Evolutionary conservation across 2,329 filamentous ascomycete genomes (phyloP).

Genomic region (Colletotrichum sojae): DNA sequence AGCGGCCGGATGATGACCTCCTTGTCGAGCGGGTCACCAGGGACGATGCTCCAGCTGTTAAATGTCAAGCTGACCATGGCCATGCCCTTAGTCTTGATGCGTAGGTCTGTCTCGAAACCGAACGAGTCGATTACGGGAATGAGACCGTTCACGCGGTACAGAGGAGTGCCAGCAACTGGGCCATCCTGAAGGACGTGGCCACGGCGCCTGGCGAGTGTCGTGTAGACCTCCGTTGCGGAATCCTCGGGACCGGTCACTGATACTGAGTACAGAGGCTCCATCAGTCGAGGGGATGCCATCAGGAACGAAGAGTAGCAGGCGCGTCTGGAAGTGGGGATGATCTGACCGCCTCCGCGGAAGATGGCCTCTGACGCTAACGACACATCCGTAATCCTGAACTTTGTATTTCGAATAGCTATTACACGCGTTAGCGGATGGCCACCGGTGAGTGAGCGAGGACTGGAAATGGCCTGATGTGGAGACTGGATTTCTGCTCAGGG

Average conservation of each 20-base stretch:
- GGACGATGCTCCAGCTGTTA: conserved; percentile 95
- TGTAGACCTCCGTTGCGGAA: conserved; percentile 90
- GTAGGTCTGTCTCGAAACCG: conserved; percentile 96
- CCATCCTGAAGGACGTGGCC: conserved; percentile 96
- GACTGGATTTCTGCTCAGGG: conserved; percentile 21
- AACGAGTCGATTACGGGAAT: conserved; percentile 98
- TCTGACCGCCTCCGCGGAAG: conserved; percentile 94
- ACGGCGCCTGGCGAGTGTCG: conserved; percentile 86
- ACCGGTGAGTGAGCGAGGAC: conserved; percentile 17
- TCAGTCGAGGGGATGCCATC: conserved; percentile 94
- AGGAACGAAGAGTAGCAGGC: conserved; percentile 97
- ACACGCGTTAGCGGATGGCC: conserved; percentile 47
- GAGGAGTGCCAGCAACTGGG: conserved; percentile 91
- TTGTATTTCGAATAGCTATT: conserved; percentile 93
- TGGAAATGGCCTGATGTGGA: conserved; percentile 35
- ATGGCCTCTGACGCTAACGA: conserved; percentile 90
- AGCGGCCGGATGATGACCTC: conserved; percentile 86
- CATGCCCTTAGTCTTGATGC: conserved; percentile 95
- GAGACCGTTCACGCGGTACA: conserved; percentile 91
- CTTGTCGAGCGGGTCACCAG: conserved; percentile 93
- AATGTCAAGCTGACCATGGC: conserved; percentile 93
- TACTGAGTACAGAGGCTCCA: conserved; percentile 96
- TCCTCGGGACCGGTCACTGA: conserved; percentile 94
- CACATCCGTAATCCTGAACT: conserved; percentile 96
- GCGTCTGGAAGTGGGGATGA: conserved; percentile 93